Base-by-base conservation (phyloP, 352 stramenopile species). In the Bremia lactucae region DNA sequence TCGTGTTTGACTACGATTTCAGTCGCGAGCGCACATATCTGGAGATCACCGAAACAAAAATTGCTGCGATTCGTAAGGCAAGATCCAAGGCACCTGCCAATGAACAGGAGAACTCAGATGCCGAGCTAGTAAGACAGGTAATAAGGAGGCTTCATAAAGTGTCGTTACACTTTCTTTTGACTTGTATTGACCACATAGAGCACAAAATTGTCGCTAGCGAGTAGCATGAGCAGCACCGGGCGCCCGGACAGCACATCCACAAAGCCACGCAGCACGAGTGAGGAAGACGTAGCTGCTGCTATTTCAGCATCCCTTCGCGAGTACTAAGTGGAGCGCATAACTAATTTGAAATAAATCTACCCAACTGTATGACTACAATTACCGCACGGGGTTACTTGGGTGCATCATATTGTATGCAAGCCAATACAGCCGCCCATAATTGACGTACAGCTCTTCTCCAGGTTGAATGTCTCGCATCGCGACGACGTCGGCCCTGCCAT, bases 401-500 rank as follows among this genome's bases (percentile, higher is more conserved):
- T 83, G 67, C 48, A 76, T 55, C 24, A 87, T 53, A 46, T 87
- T 87, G 61, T 84, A 83, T 10, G 62, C 74, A 24, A 87, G 35
- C 78, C 78, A 91, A 55, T 91, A 91, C 14, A 83, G 62, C 21
- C 87, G 81, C 2, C 79, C 79, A 42, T 92, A 92, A 51, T 88
- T 67, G 13, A 80, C 79, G 43, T 74, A 92, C 19, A 92, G 49
- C 53, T 92, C 79, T 39, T 88, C 74, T 22, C 56, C 71, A 0
- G 40, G 31, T 1, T 41, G 31, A 37, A 92, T 84, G 49, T 81
- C 64, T 10, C 66, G 55, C 46, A 80, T 46, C 6, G 79, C 73
- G 9, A 86, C 40, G 26, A 92, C 74, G 4, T 68, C 40, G 15
- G 79, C 79, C 15, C 65, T 62, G 19, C 63, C 46, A 11, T 77